A percentile compares a stretch with the other conserved stretches of the same genome.
Conservation (phyloP, 2,329 filamentous ascomycete species). For the Aspergillus japonicus region DNA sequence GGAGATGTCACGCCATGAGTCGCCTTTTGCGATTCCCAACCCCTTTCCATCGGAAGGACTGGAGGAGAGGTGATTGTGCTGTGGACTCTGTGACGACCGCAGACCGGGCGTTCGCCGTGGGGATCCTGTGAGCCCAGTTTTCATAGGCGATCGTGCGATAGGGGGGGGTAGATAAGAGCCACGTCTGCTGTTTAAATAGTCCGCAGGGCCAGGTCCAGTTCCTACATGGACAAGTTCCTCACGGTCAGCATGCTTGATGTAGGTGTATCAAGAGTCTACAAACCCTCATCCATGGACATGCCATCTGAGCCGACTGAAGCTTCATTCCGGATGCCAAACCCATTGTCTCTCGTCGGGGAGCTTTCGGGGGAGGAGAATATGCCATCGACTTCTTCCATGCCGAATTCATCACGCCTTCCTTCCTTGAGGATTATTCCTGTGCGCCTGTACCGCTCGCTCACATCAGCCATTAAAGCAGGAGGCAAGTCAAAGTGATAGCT, state of each 20-base stretch:
- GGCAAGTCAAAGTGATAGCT: background rate
- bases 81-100: constrained; percentile 42
- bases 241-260: constrained; percentile 9
- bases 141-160: constrained; percentile 47
- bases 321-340: constrained; percentile 35
- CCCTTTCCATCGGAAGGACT: constrained; percentile 40
- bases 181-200: constrained; percentile 40
- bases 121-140: constrained; percentile 43
- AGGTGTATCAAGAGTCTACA: constrained; percentile 23
- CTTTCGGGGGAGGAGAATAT: constrained; percentile 87
- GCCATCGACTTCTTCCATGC: constrained; percentile 81
- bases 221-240: constrained; percentile 26
- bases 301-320: constrained; percentile 55
- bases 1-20: constrained; percentile 30
- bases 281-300: constrained; percentile 66
- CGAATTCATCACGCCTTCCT: constrained; percentile 82
- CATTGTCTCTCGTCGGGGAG: constrained; percentile 43
- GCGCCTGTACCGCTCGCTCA: constrained; percentile 59
- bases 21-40: constrained; percentile 21
- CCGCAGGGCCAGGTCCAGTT: constrained; percentile 42
- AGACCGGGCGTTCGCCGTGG: constrained; percentile 44
- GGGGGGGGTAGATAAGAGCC: constrained; percentile 39
- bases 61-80: constrained; percentile 35
- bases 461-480: constrained; percentile 15
- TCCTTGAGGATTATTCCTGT: constrained; percentile 82